These are phyloP conservation scores for Podaxis mareebaensis DNA, from an alignment of 768 basidiomycete species.

Conservation along the genomic window DNA sequence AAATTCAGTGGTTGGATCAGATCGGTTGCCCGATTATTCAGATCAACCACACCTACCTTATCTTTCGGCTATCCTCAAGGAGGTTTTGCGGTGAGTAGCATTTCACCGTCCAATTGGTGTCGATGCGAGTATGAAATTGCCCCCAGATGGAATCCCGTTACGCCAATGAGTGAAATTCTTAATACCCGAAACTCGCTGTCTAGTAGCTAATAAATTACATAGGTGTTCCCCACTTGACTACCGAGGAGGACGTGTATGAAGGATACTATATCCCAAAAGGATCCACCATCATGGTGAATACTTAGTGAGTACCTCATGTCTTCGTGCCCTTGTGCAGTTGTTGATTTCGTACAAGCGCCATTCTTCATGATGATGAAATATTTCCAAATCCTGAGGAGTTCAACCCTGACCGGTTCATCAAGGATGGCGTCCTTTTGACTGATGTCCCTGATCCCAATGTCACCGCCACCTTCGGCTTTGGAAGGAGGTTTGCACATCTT, in stretches of 20 bases:
- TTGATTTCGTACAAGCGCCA: conserved; percentile 18
- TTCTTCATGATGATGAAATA: conserved; percentile 22
- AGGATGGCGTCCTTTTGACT: conserved; percentile 20
- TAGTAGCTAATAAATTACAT: neutral
- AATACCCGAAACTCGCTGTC: neutral
- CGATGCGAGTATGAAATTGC: neutral
- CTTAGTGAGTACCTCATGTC: neutral
- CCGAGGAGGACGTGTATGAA: conserved; percentile 3
- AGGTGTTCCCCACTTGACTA: neutral
- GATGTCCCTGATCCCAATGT: conserved; percentile 27
- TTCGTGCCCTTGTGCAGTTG: neutral
- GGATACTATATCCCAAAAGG: conserved; percentile 7
- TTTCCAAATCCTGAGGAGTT: conserved; percentile 23
- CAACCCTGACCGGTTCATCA: conserved; percentile 24
- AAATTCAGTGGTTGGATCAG: conserved; percentile 19
- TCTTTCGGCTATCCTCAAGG: conserved; percentile 21
- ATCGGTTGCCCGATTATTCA: conserved; percentile 22
- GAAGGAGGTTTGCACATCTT: conserved; percentile 23
- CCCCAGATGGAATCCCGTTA: neutral
- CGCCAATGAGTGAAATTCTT: neutral
- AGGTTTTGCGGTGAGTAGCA: conserved; percentile 19
- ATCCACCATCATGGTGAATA: neutral
- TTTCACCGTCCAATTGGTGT: neutral
- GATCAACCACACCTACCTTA: conserved; percentile 21
- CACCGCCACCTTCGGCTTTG: conserved; percentile 32